Base-by-base conservation (phyloP, 768 basidiomycete species). In the Leccinellum albellum region DNA sequence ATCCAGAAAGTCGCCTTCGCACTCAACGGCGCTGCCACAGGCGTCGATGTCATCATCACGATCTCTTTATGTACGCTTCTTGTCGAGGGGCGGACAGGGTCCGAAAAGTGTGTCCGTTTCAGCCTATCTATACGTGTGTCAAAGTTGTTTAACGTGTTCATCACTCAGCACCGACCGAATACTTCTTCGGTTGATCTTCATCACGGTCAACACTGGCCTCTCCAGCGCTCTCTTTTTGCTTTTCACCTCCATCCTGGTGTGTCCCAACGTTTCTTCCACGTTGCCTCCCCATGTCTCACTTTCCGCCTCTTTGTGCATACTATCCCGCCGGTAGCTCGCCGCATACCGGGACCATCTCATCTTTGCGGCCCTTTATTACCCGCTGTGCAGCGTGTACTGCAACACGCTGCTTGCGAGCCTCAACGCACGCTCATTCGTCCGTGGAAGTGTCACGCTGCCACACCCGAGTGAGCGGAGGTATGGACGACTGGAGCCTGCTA, bases 351-450 rank as follows among this genome's bases (percentile, higher is more conserved):
- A 55, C 50, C 51, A 69, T 37, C 60, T 64, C 53, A 57, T 66
- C 49, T 61, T 64, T 50, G 59, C 53, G 15, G 66, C 64, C 6
- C 17, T 73, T 37, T 73, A 68, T 50, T 69, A 63, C 44, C 68
- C 73, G 6, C 60, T 74, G 23, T 69, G 71, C 47, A 63, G 70
- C 29, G 58, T 73, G 15, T 75, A 75, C 45, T 66, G 72, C 48
- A 72, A 70, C 58, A 70, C 73, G 24, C 47, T 74, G 6, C 66
- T 75, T 32, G 69, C 66, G 42, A 75, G 62, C 56, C 63, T 73
- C 51, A 71, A 74, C 24, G 60, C 64, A 0, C 67, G 70, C 35
- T 33, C 58, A 26, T 66, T 59, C 42, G 21, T 37, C 10, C 40
- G n/a, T 2, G 40, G 40, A 5, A 40, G 40, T n/a, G 40, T 40